Conservation (phyloP, 495 filamentous ascomycete species). For the Talaromyces borbonicus region DNA sequence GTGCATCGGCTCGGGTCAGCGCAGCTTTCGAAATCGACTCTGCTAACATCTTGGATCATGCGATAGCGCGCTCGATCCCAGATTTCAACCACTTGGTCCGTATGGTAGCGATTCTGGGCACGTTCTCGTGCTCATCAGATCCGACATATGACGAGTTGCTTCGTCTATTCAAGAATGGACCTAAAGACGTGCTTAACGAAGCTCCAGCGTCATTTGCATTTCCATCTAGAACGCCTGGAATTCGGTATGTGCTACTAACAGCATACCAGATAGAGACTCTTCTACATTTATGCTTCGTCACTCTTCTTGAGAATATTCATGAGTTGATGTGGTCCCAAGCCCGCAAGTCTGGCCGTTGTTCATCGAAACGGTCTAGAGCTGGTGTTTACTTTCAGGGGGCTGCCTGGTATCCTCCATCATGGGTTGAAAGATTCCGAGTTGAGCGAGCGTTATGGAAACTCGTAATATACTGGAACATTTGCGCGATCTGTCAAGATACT, state of each 20-base stretch:
- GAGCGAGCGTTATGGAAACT: not conserved
- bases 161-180: not conserved
- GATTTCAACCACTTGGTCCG: not conserved
- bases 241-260: not conserved
- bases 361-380: not conserved
- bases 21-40: not conserved
- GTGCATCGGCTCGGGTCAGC: not conserved
- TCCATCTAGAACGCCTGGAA: not conserved
- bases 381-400: not conserved
- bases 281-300: not conserved
- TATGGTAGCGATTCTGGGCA: not conserved
- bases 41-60: not conserved
- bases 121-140: not conserved
- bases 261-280: not conserved
- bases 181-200: not conserved
- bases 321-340: slow-evolving; percentile 14
- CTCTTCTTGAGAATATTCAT: slow-evolving; percentile 1
- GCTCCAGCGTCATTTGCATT: not conserved
- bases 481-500: not conserved
- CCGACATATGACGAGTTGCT: not conserved
- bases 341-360: slow-evolving; percentile 23
- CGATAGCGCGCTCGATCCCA: not conserved
- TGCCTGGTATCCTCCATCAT: not conserved
- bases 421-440: not conserved
- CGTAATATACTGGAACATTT: not conserved